Conservation (phyloP, 2,329 filamentous ascomycete genomes). For the Xylariales sp. region DNA sequence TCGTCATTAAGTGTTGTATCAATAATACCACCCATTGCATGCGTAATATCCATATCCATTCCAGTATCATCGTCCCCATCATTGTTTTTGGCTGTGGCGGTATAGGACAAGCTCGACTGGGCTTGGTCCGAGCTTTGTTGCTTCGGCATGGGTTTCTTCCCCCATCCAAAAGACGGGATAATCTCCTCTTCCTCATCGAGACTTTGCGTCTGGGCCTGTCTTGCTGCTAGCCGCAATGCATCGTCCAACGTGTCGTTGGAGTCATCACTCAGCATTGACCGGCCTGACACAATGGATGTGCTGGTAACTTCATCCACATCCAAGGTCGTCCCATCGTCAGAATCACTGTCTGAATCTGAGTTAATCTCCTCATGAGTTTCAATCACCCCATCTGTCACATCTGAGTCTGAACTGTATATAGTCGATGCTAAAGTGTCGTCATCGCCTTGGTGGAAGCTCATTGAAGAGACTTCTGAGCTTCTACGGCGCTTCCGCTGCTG, state of each 20-base stretch:
- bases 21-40: conserved; percentile 51
- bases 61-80: conserved; percentile 21
- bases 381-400: conserved; percentile 49
- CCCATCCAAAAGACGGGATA: conserved; percentile 74
- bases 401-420: conserved; percentile 66
- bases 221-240: conserved; percentile 69
- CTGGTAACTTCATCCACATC: conserved; percentile 74
- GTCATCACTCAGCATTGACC: conserved; percentile 47
- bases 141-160: conserved; percentile 46
- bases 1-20: conserved; percentile 36
- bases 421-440: conserved; percentile 71
- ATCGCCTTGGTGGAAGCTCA: conserved; percentile 61
- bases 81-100: conserved; percentile 10
- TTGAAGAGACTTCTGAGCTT: conserved; percentile 62
- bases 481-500: conserved; percentile 59
- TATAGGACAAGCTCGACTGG: conserved; percentile 13
- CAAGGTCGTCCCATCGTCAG: conserved; percentile 70
- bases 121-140: conserved; percentile 40
- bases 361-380: conserved; percentile 50
- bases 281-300: conserved; percentile 59
- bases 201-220: conserved; percentile 68
- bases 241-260: conserved; percentile 74
- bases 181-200: conserved; percentile 65
- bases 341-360: conserved; percentile 43
- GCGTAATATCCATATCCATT: conserved; percentile 46